phyloP scores from a whole-genome alignment of 148 eudicot species.

The Rhododendron simsii region DNA sequence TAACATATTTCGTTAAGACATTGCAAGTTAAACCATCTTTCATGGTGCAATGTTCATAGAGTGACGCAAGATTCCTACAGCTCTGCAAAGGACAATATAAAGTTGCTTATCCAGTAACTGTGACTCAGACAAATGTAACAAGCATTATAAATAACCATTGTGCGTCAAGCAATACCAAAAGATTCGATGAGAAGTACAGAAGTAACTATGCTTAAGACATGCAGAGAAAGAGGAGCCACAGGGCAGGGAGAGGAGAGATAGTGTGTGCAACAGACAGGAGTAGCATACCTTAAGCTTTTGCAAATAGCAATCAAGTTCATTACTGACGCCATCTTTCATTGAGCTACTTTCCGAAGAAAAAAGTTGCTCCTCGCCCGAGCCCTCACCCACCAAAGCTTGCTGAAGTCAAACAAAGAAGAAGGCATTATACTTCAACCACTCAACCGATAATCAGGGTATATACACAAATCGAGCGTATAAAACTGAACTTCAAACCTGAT shows the following conservation, averaged over 20 bases:
- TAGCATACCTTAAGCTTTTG: slow-evolving; percentile 65
- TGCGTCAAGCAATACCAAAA: not conserved
- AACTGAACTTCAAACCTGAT: not conserved
- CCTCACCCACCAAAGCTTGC: slow-evolving; percentile 98
- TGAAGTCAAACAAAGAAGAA: slow-evolving; percentile 30
- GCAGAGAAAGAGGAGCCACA: not conserved
- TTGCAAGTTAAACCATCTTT: not conserved
- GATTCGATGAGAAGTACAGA: not conserved
- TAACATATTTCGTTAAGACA: not conserved
- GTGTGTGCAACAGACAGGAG: not conserved
- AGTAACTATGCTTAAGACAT: not conserved
- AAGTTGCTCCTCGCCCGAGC: slow-evolving; percentile 84
- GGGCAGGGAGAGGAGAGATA: not conserved
- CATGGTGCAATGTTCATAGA: not conserved
- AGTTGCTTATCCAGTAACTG: not conserved
- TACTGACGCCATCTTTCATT: slow-evolving; percentile 36
- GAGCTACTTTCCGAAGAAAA: slow-evolving; percentile 63
- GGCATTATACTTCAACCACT: slow-evolving; percentile 10
- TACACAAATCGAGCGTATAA: not conserved
- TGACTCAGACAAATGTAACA: not conserved
- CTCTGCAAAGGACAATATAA: not conserved
- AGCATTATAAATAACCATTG: not conserved
- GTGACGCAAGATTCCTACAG: not conserved
- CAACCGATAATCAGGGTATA: not conserved
- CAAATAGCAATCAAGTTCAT: slow-evolving; percentile 62